These are phyloP conservation scores for Ophiocordyceps sinensis DNA, from an alignment of 2,329 filamentous ascomycete species.

Conservation along the genomic window DNA sequence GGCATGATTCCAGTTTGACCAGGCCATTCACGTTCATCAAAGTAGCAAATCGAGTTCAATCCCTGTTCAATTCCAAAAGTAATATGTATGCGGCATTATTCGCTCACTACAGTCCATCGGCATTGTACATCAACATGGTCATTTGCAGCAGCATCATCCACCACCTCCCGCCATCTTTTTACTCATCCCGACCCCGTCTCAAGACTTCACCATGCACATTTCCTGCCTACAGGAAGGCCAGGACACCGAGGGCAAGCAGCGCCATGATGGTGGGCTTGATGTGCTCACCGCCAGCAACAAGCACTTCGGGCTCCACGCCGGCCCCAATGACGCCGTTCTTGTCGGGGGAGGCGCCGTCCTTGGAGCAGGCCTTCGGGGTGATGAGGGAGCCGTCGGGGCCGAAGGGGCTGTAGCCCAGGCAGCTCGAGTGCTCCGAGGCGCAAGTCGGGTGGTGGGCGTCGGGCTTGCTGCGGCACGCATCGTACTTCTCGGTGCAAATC, in stretches of 20 bases:
- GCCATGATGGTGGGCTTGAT: conserved; percentile 9
- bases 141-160: too few relatives aligned
- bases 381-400: conserved; percentile 1
- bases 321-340: conserved; percentile 1
- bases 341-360: background rate
- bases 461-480: conserved; percentile 7
- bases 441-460: conserved; percentile 10
- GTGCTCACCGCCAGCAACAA: conserved; percentile 8
- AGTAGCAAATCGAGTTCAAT: too few relatives aligned
- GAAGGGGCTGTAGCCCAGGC: conserved; percentile 11
- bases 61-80: too few relatives aligned
- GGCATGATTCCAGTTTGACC: too few relatives aligned
- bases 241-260: conserved; percentile 10
- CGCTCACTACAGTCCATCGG: too few relatives aligned
- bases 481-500: conserved; percentile 5
- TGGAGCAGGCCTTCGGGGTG: conserved; percentile 3
- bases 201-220: background rate
- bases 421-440: conserved; percentile 8
- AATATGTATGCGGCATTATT: too few relatives aligned
- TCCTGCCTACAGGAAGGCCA: conserved; percentile 10
- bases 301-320: background rate
- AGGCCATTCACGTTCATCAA: too few relatives aligned
- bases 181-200: background rate
- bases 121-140: too few relatives aligned
- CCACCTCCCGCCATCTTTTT: background rate